A percentile compares a stretch with the other conserved stretches of the same genome.
Conservation (phyloP, 768 basidiomycete genomes). For the Hericium rajendrae region DNA sequence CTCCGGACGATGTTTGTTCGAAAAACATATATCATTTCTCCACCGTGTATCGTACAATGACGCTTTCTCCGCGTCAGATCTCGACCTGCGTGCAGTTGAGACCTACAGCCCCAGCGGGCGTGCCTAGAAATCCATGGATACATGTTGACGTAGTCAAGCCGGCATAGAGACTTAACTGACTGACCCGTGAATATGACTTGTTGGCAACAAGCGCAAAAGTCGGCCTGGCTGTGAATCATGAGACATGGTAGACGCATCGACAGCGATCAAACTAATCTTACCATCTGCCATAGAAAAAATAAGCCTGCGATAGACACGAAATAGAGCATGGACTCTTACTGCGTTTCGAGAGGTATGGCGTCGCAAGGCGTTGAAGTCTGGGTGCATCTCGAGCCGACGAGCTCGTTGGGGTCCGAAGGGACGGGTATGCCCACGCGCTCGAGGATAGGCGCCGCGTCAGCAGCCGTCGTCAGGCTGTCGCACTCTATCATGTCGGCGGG, state of each 20-base stretch:
- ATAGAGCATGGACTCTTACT: too few species aligned
- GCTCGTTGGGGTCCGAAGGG: slow-evolving; percentile 1
- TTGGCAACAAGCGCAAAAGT: slow-evolving; percentile 1
- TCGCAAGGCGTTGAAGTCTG: neutral
- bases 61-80: neutral
- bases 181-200: neutral
- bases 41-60: too few species aligned
- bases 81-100: neutral
- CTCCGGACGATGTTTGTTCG: too few species aligned
- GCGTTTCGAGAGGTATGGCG: neutral
- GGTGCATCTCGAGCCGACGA: neutral
- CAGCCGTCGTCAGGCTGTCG: slow-evolving; percentile 1
- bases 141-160: neutral
- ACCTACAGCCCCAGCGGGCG: slow-evolving; percentile 1
- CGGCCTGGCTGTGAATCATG: neutral
- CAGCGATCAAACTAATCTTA: too few species aligned
- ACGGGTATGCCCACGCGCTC: neutral
- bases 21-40: too few species aligned
- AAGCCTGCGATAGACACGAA: too few species aligned
- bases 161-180: neutral
- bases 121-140: neutral
- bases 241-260: neutral
- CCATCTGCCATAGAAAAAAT: too few species aligned
- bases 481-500: neutral
- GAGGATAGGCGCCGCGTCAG: neutral